A percentile compares a stretch with the other conserved stretches of the same genome.
Conservation (phyloP, 345 rosid species). For the Populus deltoides region DNA sequence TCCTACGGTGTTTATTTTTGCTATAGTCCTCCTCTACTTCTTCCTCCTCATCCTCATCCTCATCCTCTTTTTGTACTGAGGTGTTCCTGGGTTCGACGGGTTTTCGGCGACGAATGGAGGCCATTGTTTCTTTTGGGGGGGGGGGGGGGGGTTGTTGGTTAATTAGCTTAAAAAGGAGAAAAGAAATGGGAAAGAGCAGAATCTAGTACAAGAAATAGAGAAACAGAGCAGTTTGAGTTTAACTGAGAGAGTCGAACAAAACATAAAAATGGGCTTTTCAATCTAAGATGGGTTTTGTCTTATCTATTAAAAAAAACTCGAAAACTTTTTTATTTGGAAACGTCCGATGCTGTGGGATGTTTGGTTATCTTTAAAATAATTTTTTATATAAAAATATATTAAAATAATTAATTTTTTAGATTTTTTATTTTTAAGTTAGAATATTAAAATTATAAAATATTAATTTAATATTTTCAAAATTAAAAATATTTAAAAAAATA, state of each 20-base stretch:
- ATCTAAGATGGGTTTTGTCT: background rate
- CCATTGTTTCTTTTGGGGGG: constrained; percentile 2
- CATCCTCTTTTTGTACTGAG: background rate
- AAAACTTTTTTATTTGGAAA: too few species aligned
- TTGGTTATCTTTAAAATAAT: too few species aligned
- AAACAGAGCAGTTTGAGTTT: background rate
- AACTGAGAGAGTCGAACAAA: background rate
- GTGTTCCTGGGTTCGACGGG: background rate
- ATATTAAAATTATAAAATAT: too few species aligned
- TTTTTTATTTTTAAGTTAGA: too few species aligned
- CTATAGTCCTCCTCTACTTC: background rate
- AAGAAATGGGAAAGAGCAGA: background rate
- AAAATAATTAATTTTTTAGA: too few species aligned
- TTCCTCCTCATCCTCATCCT: background rate
- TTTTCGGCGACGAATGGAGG: constrained; percentile 14
- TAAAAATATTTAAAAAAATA: too few species aligned
- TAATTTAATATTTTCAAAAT: too few species aligned
- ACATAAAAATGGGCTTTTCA: background rate
- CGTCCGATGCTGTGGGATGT: too few species aligned
- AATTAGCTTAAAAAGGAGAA: background rate
- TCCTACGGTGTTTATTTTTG: background rate
- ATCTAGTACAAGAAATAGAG: background rate
- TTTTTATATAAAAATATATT: too few species aligned
- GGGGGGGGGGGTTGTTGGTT: too few species aligned
- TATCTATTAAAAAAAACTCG: background rate